phyloP scores from a whole-genome alignment of 164 flowering plant genomes.

The Santalum album region DNA sequence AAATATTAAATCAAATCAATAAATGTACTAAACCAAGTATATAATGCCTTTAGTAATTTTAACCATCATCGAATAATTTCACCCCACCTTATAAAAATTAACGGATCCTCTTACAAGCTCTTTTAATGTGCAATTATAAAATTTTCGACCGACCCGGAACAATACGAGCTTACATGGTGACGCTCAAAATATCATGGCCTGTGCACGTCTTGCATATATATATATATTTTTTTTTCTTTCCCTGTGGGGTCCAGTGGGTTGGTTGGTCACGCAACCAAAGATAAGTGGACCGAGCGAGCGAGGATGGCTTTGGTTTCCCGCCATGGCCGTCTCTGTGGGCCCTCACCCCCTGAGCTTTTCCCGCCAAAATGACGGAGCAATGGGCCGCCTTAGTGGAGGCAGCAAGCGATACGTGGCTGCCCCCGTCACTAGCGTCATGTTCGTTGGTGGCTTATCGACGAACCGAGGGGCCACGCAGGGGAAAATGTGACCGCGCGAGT shows the following conservation, averaged over 20 bases:
- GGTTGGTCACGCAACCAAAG: conserved; percentile 16
- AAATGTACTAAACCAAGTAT: too few relatives aligned
- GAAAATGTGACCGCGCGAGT: not conserved
- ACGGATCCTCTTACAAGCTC: too few relatives aligned
- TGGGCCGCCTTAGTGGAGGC: not conserved
- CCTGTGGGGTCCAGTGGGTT: not conserved
- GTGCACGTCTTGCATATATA: not conserved
- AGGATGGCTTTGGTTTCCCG: conserved; percentile 27
- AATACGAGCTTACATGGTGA: too few relatives aligned
- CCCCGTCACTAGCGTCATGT: not conserved
- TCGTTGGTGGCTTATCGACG: not conserved
- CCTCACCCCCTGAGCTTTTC: conserved; percentile 14
- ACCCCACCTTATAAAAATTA: too few relatives aligned
- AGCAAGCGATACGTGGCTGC: conserved; percentile 2
- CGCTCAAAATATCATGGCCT: too few relatives aligned
- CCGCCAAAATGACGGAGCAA: conserved; percentile 11
- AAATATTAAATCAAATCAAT: too few relatives aligned
- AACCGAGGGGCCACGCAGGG: not conserved
- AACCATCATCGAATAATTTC: too few relatives aligned
- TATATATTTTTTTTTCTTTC: not conserved
- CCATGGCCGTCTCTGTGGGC: conserved; percentile 22
- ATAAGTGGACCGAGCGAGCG: conserved; percentile 12
- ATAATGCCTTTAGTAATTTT: too few relatives aligned
- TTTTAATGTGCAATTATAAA: too few relatives aligned
- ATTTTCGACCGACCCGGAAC: too few relatives aligned